Percentiles rank a stretch among this genome's conserved stretches.
phyloP scores from a whole-genome alignment of 805 yeast genomes.

The Scheffersomyces amazonensis region DNA sequence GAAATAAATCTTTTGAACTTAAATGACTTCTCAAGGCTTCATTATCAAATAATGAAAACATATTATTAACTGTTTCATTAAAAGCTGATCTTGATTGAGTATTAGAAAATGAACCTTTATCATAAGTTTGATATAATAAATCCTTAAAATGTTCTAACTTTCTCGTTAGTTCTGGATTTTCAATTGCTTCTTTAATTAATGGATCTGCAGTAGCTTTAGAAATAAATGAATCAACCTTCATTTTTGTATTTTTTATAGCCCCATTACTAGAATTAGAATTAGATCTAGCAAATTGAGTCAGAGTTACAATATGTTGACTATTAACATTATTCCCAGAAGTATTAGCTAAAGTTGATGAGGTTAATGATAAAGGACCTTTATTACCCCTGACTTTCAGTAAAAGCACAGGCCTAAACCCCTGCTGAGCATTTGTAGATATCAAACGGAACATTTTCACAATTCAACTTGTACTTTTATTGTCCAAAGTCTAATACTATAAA shows the following conservation, averaged over 20 bases:
- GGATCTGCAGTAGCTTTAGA: conserved; percentile 21
- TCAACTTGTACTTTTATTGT: no score
- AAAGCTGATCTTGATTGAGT: conserved; percentile 15
- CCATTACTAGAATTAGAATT: conserved; percentile 11
- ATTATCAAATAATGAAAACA: conserved; percentile 18
- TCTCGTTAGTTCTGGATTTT: conserved; percentile 12
- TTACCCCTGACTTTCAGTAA: conserved; percentile 35
- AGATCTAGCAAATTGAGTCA: conserved; percentile 15
- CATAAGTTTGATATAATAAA: conserved; percentile 21
- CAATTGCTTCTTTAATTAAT: conserved; percentile 15
- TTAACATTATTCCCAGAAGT: conserved; percentile 1
- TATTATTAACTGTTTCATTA: conserved; percentile 12
- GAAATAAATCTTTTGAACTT: conserved; percentile 17
- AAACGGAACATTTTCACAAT: conserved; percentile 41
- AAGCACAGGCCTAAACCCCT: conserved; percentile 33
- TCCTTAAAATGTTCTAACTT: conserved; percentile 28
- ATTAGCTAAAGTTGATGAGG: conserved; percentile 2
- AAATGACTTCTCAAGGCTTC: conserved; percentile 16
- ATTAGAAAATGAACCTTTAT: conserved; percentile 8
- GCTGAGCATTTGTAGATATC: conserved; percentile 33
- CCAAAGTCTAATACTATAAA: no score
- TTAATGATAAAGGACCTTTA: conserved; percentile 8
- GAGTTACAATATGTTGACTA: conserved; percentile 5
- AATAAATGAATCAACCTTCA: conserved; percentile 16
- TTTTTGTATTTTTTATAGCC: background rate